Evolutionary conservation across 202 grass and related monocot species (phyloP), one percentile per base, ranked within the genome.

Genomic region (Panicum hallii): DNA sequence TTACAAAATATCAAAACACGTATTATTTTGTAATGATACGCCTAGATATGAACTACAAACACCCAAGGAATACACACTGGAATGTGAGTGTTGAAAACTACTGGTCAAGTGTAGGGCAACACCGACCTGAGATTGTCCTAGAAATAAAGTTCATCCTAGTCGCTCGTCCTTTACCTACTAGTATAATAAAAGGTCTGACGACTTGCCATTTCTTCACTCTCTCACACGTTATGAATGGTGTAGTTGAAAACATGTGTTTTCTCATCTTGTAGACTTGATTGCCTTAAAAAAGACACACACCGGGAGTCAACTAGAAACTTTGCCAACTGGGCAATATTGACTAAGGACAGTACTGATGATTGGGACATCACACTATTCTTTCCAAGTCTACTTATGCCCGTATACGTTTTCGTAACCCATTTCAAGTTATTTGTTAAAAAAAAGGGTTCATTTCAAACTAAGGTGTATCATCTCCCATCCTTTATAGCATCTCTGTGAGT

Each of bases 291-390:
- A 30, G 2, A 28, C 63, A 28, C 54, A 48, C 3, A 19, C 4
- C 40, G 6, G 32, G 79, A 68, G 75, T 84, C 81, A 84, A 28
- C 9, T 52, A 42, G 14, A 49, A 67, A 69, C 74, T n/a, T 79
- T 67, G 43, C 20, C 15, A 67, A 40, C 61, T 12, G 4, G 42
- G 50, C 49, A 9, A 30, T 14, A 47, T 26, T 36, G 41, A 17
- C 28, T 30, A 80, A 50, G 20, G 68, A 42, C 45, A n/a, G 28
- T 19, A 38, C 36, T 38, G 32, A 79, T 67, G 60, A 84, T 84
- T 73, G 26, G 44, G 69, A 67, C 48, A 83, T 5, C 9, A 17
- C 57, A 17, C 56, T 23, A 26, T 70, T 28, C n/a, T 70, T 70
- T 70, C 9, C 49, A 63, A 63, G 19, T 82, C 8, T 20, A 66